Percentiles rank a stretch among this genome's conserved stretches.
phyloP scores from a whole-genome alignment of 495 filamentous ascomycete genomes.

The Tuber melanosporum region DNA sequence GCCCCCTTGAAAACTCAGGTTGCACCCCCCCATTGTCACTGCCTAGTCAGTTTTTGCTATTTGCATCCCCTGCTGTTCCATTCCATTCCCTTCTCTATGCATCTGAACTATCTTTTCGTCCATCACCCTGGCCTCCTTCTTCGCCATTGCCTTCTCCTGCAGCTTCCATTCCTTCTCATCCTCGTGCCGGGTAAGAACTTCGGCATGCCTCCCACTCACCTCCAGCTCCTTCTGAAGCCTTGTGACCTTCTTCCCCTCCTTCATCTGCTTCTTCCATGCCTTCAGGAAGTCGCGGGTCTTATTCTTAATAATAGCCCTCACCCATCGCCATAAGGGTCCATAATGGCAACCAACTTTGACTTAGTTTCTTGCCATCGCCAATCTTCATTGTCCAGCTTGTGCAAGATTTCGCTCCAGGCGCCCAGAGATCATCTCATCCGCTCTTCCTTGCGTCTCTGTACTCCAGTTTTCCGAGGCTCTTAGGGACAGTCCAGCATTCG shows the following conservation, averaged over 20 bases:
- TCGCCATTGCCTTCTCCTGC: neutral
- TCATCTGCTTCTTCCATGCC: conserved; percentile 6
- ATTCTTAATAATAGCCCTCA: neutral
- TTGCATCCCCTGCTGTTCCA: neutral
- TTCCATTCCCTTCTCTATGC: neutral
- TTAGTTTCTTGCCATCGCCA: no score
- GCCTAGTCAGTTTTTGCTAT: neutral
- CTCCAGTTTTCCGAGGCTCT: no score
- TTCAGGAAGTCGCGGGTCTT: neutral
- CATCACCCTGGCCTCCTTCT: neutral
- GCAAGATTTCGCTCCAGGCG: no score
- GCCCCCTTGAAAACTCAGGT: neutral
- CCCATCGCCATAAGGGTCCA: neutral
- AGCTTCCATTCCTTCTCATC: neutral
- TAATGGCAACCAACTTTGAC: no score
- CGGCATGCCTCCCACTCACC: neutral
- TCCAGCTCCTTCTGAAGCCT: neutral
- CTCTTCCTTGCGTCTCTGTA: no score
- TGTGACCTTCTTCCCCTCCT: neutral
- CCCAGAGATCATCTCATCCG: no score
- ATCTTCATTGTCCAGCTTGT: no score
- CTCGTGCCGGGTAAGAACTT: neutral
- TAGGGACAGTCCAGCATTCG: no score
- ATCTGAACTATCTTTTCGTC: neutral
- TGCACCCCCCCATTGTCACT: neutral